Evolutionary conservation across 208 protist genomes (phyloP).

Genomic region (Entamoeba moshkovskii): DNA sequence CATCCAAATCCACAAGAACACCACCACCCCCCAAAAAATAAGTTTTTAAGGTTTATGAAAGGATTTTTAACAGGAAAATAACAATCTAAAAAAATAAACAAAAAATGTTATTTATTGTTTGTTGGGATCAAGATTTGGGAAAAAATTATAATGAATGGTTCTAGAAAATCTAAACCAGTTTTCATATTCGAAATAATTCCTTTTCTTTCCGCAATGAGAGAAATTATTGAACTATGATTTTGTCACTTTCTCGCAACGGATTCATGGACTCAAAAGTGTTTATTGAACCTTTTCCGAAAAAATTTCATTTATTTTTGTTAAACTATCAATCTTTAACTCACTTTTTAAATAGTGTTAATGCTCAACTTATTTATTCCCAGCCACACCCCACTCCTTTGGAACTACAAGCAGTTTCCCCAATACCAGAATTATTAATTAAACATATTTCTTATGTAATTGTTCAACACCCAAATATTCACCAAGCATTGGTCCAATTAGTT

Average conservation of each 20-base stretch:
- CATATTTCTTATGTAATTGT: not conserved
- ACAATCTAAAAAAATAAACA: too few species aligned
- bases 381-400: not conserved
- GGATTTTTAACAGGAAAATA: not conserved
- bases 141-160: too few species aligned
- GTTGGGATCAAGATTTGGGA: too few species aligned
- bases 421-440: not conserved
- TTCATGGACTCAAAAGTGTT: not conserved
- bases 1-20: not conserved
- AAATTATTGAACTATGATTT: too few species aligned
- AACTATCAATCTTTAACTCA: not conserved
- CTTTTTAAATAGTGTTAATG: not conserved
- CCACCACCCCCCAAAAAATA: not conserved
- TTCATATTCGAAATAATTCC: too few species aligned
- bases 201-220: too few species aligned
- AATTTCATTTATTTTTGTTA: not conserved
- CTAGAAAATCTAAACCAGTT: too few species aligned
- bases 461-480: not conserved
- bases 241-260: too few species aligned
- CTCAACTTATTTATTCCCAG: not conserved
- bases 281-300: not conserved
- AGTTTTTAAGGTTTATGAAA: not conserved
- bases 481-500: not conserved
- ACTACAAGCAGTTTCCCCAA: not conserved
- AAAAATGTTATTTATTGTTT: too few species aligned